phyloP scores from a whole-genome alignment of 2,329 filamentous ascomycete genomes.

The Cladosporium sp. region DNA sequence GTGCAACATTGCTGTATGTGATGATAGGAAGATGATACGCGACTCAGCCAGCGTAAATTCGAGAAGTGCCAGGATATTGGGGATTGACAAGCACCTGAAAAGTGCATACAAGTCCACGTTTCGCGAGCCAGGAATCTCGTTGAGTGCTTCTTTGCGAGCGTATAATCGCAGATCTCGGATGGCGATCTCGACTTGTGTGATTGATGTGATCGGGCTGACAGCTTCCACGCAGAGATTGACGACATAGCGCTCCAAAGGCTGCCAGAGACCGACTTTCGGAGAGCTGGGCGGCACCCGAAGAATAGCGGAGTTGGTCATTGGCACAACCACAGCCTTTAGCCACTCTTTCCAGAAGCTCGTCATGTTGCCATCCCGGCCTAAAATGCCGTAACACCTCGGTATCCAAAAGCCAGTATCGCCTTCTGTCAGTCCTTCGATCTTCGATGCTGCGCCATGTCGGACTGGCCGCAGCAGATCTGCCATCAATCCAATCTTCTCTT shows the following conservation, averaged over 20 bases:
- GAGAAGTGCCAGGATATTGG: conserved; percentile 88
- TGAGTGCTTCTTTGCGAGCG: conserved; percentile 86
- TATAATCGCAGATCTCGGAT: conserved; percentile 89
- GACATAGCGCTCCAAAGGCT: conserved; percentile 93
- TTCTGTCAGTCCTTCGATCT: conserved; percentile 94
- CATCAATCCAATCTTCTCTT: conserved; percentile 97
- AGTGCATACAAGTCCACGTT: conserved; percentile 91
- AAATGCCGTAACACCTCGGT: conserved; percentile 86
- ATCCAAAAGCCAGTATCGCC: conserved; percentile 97
- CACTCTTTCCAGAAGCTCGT: conserved; percentile 98
- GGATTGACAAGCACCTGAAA: conserved; percentile 84
- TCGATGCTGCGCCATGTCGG: conserved; percentile 89
- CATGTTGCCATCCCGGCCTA: conserved; percentile 80
- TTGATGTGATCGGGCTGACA: conserved; percentile 85
- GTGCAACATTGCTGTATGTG: conserved; percentile 94
- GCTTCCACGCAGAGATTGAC: conserved; percentile 96
- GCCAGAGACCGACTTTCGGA: conserved; percentile 89
- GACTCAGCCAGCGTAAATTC: conserved; percentile 93
- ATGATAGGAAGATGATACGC: conserved; percentile 92
- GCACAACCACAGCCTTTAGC: conserved; percentile 89
- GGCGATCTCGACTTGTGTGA: conserved; percentile 91
- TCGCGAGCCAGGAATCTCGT: conserved; percentile 89
- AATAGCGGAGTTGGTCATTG: conserved; percentile 87
- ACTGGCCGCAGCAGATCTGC: conserved; percentile 91
- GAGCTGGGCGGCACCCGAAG: conserved; percentile 84